These are phyloP conservation scores for Hordeum marinum DNA, from an alignment of 176 grass and related monocot genomes.

Conservation along the genomic window DNA sequence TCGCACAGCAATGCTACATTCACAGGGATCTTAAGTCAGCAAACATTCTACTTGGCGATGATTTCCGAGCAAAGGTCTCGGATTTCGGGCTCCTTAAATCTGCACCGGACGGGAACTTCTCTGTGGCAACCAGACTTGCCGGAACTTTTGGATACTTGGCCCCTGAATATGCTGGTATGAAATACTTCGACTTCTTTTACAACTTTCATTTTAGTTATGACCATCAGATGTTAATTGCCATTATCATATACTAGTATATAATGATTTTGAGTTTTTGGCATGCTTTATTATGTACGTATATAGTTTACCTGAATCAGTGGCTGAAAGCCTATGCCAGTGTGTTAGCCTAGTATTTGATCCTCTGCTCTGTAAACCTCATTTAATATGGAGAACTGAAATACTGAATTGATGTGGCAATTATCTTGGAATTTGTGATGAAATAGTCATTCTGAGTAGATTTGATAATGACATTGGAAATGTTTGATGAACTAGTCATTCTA, in stretches of 20 bases:
- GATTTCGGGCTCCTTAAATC: conserved; percentile 90
- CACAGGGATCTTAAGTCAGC: conserved; percentile 96
- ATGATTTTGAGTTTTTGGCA: background rate
- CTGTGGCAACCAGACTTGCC: conserved; percentile 86
- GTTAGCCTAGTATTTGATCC: background rate
- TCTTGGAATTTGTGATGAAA: background rate
- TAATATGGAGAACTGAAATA: background rate
- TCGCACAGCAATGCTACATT: conserved; percentile 82
- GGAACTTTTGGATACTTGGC: conserved; percentile 98
- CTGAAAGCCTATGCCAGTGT: background rate
- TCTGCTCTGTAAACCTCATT: background rate
- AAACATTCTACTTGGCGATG: conserved; percentile 87
- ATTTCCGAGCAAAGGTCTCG: conserved; percentile 85
- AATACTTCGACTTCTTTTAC: background rate
- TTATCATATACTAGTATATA: too few relatives aligned
- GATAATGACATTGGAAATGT: background rate
- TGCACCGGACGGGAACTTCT: conserved; percentile 84
- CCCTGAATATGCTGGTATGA: conserved; percentile 96
- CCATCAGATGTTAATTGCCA: background rate
- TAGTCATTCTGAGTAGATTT: background rate
- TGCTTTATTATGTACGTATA: background rate
- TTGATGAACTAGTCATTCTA: background rate
- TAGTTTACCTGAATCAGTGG: background rate
- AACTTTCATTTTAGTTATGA: background rate
- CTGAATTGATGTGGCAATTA: background rate